Evolutionary conservation across 495 filamentous ascomycete species (phyloP).

Genomic region (Halenospora varia): DNA sequence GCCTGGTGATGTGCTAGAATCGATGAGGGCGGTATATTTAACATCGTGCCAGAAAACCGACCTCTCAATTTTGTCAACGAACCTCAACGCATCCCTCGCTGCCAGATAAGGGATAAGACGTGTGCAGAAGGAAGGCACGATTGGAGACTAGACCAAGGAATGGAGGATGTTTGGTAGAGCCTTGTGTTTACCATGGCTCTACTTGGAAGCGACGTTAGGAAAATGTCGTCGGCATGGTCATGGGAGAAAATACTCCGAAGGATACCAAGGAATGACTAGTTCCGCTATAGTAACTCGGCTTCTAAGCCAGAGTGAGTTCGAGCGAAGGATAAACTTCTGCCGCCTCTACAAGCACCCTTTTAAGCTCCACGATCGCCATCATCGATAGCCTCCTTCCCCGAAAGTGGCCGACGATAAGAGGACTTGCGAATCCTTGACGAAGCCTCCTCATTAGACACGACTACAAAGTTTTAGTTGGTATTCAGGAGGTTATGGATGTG

Average conservation of each 20-base stretch:
- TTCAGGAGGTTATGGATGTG: conserved; percentile 26
- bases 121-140: neutral
- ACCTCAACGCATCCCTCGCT: no score
- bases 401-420: neutral
- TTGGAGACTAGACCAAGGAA: neutral
- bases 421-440: neutral
- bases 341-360: neutral
- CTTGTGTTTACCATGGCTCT: conserved; percentile 2
- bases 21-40: no score
- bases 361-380: neutral
- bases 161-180: neutral
- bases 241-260: neutral
- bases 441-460: neutral
- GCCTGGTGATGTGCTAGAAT: no score
- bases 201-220: conserved; percentile 1
- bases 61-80: no score
- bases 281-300: neutral
- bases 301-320: neutral
- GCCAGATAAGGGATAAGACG: neutral
- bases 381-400: neutral
- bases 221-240: neutral
- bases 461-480: neutral
- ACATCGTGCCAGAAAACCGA: no score
- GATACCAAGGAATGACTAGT: neutral
- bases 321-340: neutral